phyloP scores from a whole-genome alignment of 352 stramenopile species.

The Pythium aristosporum region DNA sequence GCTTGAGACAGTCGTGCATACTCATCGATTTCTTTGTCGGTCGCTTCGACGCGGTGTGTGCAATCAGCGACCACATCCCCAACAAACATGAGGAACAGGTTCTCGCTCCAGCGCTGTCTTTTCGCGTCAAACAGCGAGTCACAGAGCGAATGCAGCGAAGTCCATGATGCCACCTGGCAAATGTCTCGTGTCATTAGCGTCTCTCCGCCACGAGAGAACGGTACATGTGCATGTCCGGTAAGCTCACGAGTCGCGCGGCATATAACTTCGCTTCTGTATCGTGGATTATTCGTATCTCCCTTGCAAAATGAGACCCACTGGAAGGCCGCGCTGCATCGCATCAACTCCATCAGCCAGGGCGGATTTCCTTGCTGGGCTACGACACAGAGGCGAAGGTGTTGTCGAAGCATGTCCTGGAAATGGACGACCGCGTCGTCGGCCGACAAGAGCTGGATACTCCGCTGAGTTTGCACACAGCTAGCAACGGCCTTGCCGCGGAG shows the following conservation, averaged over 20 bases:
- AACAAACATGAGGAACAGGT: conserved; percentile 12
- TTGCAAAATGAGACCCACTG: conserved; percentile 18
- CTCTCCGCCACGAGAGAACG: background rate
- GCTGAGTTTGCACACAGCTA: conserved; percentile 39
- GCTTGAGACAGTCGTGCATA: background rate
- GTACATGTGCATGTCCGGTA: background rate
- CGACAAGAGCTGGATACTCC: conserved; percentile 33
- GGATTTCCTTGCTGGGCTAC: conserved; percentile 10
- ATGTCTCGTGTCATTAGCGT: background rate
- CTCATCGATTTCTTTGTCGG: background rate
- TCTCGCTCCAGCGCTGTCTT: background rate
- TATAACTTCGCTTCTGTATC: conserved; percentile 14
- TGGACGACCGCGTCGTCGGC: conserved; percentile 33
- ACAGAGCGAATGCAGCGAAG: background rate
- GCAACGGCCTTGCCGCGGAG: conserved; percentile 36
- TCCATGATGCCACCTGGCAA: background rate
- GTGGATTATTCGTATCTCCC: background rate
- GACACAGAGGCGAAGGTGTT: conserved; percentile 51
- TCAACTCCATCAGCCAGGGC: background rate
- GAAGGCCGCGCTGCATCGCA: conserved; percentile 16
- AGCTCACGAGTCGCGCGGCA: conserved; percentile 11
- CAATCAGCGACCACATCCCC: conserved; percentile 13
- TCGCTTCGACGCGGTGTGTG: background rate
- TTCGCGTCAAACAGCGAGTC: background rate
- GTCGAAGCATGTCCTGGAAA: conserved; percentile 32